These are phyloP conservation scores for Pouteria campechiana DNA, from an alignment of 179 eudicot species.

Conservation along the genomic window DNA sequence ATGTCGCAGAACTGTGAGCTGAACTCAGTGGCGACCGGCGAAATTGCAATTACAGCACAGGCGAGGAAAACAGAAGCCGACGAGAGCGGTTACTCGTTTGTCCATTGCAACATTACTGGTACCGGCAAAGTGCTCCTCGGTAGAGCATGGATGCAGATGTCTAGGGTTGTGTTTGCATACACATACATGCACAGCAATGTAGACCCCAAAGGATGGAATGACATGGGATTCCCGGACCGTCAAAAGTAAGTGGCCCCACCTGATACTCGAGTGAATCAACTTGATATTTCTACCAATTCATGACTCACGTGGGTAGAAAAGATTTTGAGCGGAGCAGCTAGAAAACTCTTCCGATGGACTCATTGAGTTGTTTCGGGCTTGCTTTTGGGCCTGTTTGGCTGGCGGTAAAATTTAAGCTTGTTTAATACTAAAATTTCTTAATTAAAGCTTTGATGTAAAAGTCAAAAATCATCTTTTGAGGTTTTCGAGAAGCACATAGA, in stretches of 20 bases:
- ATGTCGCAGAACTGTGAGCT: conserved; percentile 57
- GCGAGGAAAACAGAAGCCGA: conserved; percentile 70
- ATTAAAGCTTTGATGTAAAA: too few species aligned
- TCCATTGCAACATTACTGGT: conserved; percentile 71
- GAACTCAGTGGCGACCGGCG: conserved; percentile 69
- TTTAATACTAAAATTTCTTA: neutral
- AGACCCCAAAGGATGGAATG: conserved; percentile 92
- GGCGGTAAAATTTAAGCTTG: neutral
- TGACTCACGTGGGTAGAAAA: too few species aligned
- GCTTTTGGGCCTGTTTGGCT: neutral
- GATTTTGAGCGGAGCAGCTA: too few species aligned
- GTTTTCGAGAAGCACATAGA: too few species aligned
- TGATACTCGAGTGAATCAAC: conserved; percentile 51
- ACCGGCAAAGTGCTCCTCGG: conserved; percentile 89
- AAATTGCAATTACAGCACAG: conserved; percentile 62
- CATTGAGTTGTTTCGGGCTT: neutral
- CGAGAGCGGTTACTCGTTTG: conserved; percentile 66
- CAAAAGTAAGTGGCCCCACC: conserved; percentile 49
- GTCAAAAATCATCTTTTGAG: too few species aligned
- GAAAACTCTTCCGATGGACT: neutral
- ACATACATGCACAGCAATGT: conserved; percentile 64
- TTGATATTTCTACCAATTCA: neutral
- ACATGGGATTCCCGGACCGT: too few species aligned
- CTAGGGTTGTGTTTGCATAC: conserved; percentile 69
- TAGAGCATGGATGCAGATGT: conserved; percentile 86